Evolutionary conservation across 164 flowering plant genomes (phyloP).

Genomic region (Sextonia rubra): DNA sequence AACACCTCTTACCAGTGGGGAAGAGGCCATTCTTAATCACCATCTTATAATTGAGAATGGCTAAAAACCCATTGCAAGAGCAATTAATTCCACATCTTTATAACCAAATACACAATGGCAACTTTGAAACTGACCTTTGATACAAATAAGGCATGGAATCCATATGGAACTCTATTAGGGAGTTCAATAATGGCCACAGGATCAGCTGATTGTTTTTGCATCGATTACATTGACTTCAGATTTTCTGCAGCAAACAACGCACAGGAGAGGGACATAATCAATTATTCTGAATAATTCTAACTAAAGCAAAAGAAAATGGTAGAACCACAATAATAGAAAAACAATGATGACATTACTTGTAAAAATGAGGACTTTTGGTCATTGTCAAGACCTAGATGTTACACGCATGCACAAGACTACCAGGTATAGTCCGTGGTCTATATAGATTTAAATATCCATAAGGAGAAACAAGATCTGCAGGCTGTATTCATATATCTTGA

Average conservation of each 20-base stretch:
- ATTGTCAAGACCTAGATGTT: neutral
- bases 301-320: neutral
- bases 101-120: neutral
- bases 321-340: neutral
- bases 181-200: constrained; percentile 91
- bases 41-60: too few species aligned
- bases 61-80: too few species aligned
- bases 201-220: constrained; percentile 90
- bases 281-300: neutral
- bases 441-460: too few species aligned
- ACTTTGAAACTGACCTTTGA: constrained; percentile 62
- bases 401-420: too few species aligned
- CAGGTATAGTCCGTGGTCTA: too few species aligned
- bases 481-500: too few species aligned
- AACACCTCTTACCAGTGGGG: too few species aligned
- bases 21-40: too few species aligned
- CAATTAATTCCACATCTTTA: too few species aligned
- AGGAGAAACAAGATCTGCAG: too few species aligned
- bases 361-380: neutral
- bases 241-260: constrained; percentile 49
- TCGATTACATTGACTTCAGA: constrained; percentile 78
- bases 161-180: constrained; percentile 86
- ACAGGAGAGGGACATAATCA: neutral
- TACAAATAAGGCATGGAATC: constrained; percentile 95
- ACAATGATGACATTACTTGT: neutral